These are phyloP conservation scores for Arthrocladium fulminans DNA, from an alignment of 2,329 filamentous ascomycete genomes.

Conservation along the genomic window DNA sequence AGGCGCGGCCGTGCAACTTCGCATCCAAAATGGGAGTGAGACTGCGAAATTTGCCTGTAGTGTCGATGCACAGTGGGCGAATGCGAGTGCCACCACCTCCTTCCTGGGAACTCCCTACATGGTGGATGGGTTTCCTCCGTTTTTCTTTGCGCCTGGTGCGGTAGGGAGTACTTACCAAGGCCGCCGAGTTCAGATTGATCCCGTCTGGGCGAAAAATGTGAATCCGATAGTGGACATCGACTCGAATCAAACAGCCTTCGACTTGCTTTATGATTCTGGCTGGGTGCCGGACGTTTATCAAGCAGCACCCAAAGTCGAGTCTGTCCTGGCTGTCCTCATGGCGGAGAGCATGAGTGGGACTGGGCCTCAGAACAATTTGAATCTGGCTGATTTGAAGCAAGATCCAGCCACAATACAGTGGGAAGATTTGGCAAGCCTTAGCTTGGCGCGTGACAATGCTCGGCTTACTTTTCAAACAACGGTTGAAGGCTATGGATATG, in stretches of 20 bases:
- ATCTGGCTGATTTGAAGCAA: neutral
- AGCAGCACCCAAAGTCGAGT: constrained; percentile 1
- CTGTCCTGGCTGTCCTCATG: neutral
- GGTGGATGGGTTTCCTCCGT: neutral
- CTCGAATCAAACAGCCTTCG: neutral
- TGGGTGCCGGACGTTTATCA: neutral
- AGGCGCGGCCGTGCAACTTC: constrained; percentile 6
- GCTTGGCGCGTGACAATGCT: neutral
- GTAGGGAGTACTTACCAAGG: constrained; percentile 1
- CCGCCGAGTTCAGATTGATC: neutral
- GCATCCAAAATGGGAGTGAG: constrained; percentile 8
- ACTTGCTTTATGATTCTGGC: neutral
- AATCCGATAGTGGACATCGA: neutral
- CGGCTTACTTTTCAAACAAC: neutral
- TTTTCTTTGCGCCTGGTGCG: neutral
- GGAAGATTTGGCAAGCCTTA: neutral
- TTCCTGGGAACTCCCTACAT: constrained; percentile 3
- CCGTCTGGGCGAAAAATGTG: neutral
- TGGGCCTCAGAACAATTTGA: neutral
- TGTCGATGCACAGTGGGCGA: constrained; percentile 17
- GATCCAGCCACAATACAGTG: neutral
- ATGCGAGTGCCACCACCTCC: neutral
- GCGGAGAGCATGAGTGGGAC: neutral
- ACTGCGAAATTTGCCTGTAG: constrained; percentile 16
- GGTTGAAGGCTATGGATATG: constrained; percentile 1